These are phyloP conservation scores for Polygonum maritimum DNA, from an alignment of 148 eudicot genomes.

Conservation along the genomic window DNA sequence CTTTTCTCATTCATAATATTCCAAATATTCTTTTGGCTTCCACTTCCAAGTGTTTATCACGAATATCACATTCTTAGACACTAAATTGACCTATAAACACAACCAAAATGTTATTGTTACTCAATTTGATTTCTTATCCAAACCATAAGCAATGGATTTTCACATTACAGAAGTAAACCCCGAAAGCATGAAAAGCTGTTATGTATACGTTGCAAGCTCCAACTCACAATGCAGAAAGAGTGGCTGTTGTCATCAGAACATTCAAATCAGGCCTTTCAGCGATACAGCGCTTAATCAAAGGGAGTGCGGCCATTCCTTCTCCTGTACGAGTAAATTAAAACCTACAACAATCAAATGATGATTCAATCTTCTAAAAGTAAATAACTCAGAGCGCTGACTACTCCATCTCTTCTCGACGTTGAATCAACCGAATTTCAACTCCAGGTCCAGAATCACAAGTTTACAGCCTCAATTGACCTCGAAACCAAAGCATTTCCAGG, in stretches of 20 bases:
- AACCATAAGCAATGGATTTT: neutral
- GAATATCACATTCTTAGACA: neutral
- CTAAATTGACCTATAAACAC: neutral
- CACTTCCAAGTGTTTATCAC: neutral
- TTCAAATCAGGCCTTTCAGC: constrained; percentile 59
- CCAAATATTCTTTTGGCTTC: neutral
- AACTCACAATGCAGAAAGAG: constrained; percentile 77
- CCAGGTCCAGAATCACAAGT: neutral
- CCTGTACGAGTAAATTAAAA: constrained; percentile 27
- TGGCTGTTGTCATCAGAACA: constrained; percentile 78
- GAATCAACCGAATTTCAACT: neutral
- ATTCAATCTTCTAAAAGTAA: neutral
- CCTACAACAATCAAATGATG: neutral
- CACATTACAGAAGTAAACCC: neutral
- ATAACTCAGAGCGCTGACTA: neutral
- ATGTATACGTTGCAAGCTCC: neutral
- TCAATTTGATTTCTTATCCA: neutral
- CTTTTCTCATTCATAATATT: neutral
- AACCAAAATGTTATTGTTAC: neutral
- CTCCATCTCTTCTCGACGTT: neutral
- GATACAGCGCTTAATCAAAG: constrained; percentile 58
- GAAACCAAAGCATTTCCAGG: neutral
- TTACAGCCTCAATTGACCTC: neutral
- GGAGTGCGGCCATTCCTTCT: constrained; percentile 85
- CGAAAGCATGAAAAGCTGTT: neutral